phyloP scores from a whole-genome alignment of 2,329 filamentous ascomycete genomes.

The Passalora sequoiae region DNA sequence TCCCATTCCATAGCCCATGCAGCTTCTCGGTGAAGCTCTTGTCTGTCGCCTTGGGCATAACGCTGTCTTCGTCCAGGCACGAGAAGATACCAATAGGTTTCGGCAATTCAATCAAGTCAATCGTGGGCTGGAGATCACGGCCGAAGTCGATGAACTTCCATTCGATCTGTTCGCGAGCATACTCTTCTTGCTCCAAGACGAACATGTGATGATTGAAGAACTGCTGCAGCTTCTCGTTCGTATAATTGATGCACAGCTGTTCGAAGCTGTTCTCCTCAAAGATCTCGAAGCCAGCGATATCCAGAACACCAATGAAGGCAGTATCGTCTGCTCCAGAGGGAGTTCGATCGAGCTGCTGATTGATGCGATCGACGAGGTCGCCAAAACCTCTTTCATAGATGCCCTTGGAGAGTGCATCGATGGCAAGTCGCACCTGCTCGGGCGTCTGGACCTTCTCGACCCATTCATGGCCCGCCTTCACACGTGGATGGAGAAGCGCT shows the following conservation, averaged over 20 bases:
- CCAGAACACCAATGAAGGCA: conserved; percentile 93
- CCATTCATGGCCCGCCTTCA: conserved; percentile 96
- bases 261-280: conserved; percentile 99
- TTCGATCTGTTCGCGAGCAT: conserved; percentile 94
- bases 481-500: conserved; percentile 82
- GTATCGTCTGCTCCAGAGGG: conserved; percentile 76
- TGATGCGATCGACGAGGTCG: conserved; percentile 86
- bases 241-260: conserved; percentile 99
- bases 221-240: conserved; percentile 97
- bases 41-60: conserved; percentile 98
- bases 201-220: conserved; percentile 99
- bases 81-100: conserved; percentile 99
- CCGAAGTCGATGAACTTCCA: conserved; percentile 99
- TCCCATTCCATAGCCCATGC: conserved; percentile 94
- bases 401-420: conserved; percentile 91
- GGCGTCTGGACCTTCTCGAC: conserved; percentile 97
- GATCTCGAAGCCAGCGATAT: conserved; percentile 98
- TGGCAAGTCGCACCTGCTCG: conserved; percentile 83
- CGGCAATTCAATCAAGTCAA: conserved; percentile 90
- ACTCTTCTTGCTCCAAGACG: conserved; percentile 96
- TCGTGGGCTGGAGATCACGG: conserved; percentile 92
- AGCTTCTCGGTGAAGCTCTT: conserved; percentile 96
- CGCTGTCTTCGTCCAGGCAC: conserved; percentile 92
- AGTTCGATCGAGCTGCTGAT: conserved; percentile 75
- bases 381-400: conserved; percentile 97